A percentile compares a stretch with the other conserved stretches of the same genome.
Evolutionary conservation across 2,329 filamentous ascomycete genomes (phyloP).

Genomic region (Verticillium albo-atrum): DNA sequence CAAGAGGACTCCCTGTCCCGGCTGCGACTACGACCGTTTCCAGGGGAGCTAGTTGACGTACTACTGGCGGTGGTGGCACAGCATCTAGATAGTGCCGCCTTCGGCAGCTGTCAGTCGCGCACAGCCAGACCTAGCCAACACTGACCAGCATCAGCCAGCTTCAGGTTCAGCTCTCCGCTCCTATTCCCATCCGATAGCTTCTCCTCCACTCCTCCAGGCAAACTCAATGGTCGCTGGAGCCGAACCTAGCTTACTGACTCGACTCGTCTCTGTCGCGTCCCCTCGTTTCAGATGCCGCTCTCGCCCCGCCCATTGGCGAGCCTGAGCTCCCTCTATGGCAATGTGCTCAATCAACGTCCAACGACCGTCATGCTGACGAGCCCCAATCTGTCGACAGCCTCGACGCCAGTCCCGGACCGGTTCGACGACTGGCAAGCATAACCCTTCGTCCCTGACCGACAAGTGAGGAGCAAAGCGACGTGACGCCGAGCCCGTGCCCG

Average conservation of each 20-base stretch:
- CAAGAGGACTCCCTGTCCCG: background rate
- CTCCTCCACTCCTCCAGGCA: background rate
- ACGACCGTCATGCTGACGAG: background rate
- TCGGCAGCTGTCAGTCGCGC: background rate
- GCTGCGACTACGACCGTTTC: background rate
- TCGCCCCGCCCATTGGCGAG: background rate
- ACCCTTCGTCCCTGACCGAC: background rate
- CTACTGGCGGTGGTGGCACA: background rate
- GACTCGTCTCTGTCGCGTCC: background rate
- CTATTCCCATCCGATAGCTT: background rate
- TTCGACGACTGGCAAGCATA: background rate
- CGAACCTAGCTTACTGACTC: background rate
- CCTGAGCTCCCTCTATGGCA: background rate
- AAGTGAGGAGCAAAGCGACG: background rate
- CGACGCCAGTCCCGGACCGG: background rate
- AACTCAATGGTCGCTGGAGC: background rate
- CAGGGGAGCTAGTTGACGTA: background rate
- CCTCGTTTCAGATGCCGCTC: background rate
- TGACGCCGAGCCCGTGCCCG: background rate
- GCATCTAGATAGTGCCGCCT: background rate
- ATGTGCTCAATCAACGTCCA: background rate
- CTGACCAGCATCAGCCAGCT: background rate
- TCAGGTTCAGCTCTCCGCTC: background rate
- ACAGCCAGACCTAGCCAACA: background rate
- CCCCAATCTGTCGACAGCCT: background rate